Conservation (phyloP, 2,329 filamentous ascomycete genomes). For the Xylaria sp. region DNA sequence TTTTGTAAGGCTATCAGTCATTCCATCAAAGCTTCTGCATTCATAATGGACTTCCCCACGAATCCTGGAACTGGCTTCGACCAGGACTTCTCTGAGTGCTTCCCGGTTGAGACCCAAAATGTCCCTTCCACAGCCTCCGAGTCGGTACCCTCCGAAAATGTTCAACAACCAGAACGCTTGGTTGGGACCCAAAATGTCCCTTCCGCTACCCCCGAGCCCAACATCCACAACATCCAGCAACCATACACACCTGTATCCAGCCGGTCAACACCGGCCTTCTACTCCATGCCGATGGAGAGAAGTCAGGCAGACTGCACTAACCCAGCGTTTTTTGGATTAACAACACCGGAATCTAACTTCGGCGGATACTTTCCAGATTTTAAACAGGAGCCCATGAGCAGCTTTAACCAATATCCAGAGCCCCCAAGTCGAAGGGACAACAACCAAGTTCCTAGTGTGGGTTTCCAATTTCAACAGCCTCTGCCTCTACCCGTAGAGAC, state of each 20-base stretch:
- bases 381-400: neutral
- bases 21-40: neutral
- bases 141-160: neutral
- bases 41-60: neutral
- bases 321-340: neutral
- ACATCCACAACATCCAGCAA: neutral
- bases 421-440: neutral
- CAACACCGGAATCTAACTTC: neutral
- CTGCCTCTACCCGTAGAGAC: neutral
- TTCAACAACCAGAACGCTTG: neutral
- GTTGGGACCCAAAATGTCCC: neutral
- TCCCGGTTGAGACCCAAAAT: neutral
- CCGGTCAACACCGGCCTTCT: slow-evolving; percentile 47
- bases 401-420: neutral
- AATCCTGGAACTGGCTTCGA: neutral
- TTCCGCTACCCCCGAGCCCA: neutral
- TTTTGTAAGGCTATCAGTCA: slow-evolving; percentile 28
- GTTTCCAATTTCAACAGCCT: too few species aligned
- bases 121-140: neutral
- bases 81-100: neutral
- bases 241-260: slow-evolving; percentile 47
- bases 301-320: neutral
- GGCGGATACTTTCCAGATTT: neutral
- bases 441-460: neutral
- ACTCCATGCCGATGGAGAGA: slow-evolving; percentile 42